These are phyloP conservation scores for Triticum dicoccoides DNA, from an alignment of 176 grass and related monocot species.

Conservation along the genomic window DNA sequence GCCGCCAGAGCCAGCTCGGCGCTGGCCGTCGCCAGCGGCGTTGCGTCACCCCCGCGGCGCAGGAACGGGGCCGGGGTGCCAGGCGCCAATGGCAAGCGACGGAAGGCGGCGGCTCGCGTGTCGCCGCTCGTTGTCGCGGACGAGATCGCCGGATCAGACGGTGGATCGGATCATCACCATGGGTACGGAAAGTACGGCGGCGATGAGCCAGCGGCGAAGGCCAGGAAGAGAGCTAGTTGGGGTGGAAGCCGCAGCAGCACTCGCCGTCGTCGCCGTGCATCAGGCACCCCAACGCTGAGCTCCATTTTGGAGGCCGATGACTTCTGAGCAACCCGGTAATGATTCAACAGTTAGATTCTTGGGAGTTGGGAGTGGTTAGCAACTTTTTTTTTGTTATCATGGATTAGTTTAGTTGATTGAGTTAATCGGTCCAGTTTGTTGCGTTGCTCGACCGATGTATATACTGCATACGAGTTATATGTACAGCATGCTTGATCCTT, in stretches of 20 bases:
- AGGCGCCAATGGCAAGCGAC: neutral
- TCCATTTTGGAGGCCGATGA: neutral
- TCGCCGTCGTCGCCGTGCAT: constrained; percentile 5
- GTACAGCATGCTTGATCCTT: neutral
- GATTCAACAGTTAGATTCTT: neutral
- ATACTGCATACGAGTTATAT: neutral
- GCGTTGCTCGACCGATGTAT: neutral
- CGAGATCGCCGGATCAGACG: neutral
- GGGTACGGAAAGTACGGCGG: neutral
- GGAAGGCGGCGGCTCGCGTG: neutral
- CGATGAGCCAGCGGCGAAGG: neutral
- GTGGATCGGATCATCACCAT: neutral
- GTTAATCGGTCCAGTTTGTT: neutral
- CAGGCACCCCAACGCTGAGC: neutral
- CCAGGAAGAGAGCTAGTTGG: neutral
- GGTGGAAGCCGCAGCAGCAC: neutral
- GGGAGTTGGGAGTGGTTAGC: neutral
- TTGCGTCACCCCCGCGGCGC: neutral
- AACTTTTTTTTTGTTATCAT: too few species aligned
- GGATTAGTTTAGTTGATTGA: neutral
- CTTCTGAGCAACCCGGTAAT: neutral
- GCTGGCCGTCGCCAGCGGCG: neutral
- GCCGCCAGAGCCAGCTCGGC: constrained; percentile 49
- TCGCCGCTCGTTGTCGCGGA: neutral
- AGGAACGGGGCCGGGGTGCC: neutral